These are phyloP conservation scores for Stephanodiscus minutulus DNA, from an alignment of 108 stramenopile genomes.

Conservation along the genomic window DNA sequence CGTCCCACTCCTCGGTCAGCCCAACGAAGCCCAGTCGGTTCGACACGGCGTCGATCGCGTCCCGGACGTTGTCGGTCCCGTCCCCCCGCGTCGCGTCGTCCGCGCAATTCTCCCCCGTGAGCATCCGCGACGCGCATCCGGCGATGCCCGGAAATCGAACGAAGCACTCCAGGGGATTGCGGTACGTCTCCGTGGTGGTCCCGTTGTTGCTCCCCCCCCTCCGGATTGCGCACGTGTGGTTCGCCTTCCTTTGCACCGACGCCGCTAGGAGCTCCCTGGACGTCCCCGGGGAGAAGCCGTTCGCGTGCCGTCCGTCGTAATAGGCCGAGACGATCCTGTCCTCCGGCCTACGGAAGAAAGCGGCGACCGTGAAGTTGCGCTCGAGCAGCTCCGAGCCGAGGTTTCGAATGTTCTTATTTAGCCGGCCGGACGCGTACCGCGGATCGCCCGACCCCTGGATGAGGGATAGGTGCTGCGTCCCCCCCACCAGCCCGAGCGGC, in stretches of 20 bases:
- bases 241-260: background rate
- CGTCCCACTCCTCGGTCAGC: conserved; percentile 53
- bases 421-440: too few species aligned
- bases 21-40: conserved; percentile 46
- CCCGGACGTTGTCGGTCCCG: conserved; percentile 31
- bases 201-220: background rate
- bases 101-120: conserved; percentile 45
- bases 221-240: conserved; percentile 9
- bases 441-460: too few species aligned
- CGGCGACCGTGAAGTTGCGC: conserved; percentile 41
- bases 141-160: conserved; percentile 47
- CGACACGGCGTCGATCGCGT: conserved; percentile 41
- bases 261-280: background rate
- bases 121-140: conserved; percentile 48
- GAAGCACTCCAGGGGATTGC: conserved; percentile 46
- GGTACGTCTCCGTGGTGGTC: background rate
- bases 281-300: conserved; percentile 16
- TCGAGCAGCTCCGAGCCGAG: conserved; percentile 35
- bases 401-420: too few species aligned
- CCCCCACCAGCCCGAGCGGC: conserved; percentile 42
- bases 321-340: conserved; percentile 44
- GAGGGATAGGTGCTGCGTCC: conserved; percentile 45
- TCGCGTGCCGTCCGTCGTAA: conserved; percentile 40
- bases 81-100: conserved; percentile 26
- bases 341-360: conserved; percentile 53